Evolutionary conservation across 2,329 filamentous ascomycete genomes (phyloP), one percentile per base, ranked within the genome.

Genomic region (Scedosporium aurantiacum): DNA sequence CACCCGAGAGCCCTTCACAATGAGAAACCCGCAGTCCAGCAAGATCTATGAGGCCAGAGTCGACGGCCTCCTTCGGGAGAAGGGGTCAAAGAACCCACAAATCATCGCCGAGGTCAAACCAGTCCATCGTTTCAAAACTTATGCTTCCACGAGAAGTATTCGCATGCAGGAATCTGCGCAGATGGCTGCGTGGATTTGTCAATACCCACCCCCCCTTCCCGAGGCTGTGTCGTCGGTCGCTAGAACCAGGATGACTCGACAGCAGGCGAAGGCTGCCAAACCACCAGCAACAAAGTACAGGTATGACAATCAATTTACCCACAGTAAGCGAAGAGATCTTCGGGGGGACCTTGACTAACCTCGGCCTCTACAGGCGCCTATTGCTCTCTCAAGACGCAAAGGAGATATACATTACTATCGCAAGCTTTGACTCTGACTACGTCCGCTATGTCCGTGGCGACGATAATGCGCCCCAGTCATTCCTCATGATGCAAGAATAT

Each of bases 371-470:
- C 41, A 45, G 62, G 2, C 62, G 62, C 5, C 45, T 63, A 2
- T 6, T 63, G 25, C 25, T 63, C 10, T 63, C 62, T 2, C 63
- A 63, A 25, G 57, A 63, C 8, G 56, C 57, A 4, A 45, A 62
- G 50, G 63, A 63, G 18, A 62, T 63, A 16, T 63, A 63, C 52
- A 23, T 62, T 23, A 63, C 61, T 14, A 50, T 63, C 8, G 63
- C 37, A 2, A 40, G 37, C 28, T 62, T 58, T 23, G 43, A 57
- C 10, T 45, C 41, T 4, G 41, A 45, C 18, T 45, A 45, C 18
- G 41, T 45, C 41, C 14, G 18, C 7, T 45, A 45, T 45, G 41
- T 45, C 7, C 7, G 41, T 6, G 41, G 41, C 41, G 18, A 3
- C 4, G 7, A 45, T 4, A 6, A 45, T 4, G 18, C 12, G 7